phyloP scores from a whole-genome alignment of 176 grass and related monocot genomes.

The Canna indica region DNA sequence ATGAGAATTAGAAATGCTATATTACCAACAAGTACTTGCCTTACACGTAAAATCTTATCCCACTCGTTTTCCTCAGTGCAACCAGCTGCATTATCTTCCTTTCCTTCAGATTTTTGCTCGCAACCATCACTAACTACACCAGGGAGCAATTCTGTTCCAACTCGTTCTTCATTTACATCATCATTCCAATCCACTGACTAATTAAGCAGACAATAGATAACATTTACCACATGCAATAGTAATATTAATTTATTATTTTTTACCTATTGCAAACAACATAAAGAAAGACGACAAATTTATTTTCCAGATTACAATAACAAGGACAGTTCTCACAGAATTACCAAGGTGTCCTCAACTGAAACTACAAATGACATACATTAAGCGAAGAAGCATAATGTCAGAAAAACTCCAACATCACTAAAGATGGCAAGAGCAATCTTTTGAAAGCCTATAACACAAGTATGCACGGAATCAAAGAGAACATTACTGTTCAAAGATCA shows the following conservation, averaged over 20 bases:
- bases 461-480: not conserved
- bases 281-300: not conserved
- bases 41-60: constrained; percentile 96
- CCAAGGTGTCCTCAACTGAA: not conserved
- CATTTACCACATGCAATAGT: not conserved
- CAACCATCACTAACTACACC: constrained; percentile 41
- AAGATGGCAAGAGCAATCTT: not conserved
- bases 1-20: not conserved
- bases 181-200: constrained; percentile 97
- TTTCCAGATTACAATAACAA: not conserved
- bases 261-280: not conserved
- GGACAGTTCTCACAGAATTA: not conserved
- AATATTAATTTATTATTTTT: not conserved
- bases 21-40: constrained; percentile 28
- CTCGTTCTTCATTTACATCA: constrained; percentile 69
- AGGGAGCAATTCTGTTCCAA: constrained; percentile 33
- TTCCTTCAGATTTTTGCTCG: constrained; percentile 45
- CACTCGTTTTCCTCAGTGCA: constrained; percentile 84
- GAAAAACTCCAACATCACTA: not conserved
- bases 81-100: constrained; percentile 42
- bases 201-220: constrained; percentile 20
- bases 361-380: not conserved
- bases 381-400: not conserved
- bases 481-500: not conserved
- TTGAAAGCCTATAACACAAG: not conserved